A percentile compares a stretch with the other conserved stretches of the same genome.
phyloP scores from a whole-genome alignment of 768 basidiomycete species.

The Crepidotus variabilis region DNA sequence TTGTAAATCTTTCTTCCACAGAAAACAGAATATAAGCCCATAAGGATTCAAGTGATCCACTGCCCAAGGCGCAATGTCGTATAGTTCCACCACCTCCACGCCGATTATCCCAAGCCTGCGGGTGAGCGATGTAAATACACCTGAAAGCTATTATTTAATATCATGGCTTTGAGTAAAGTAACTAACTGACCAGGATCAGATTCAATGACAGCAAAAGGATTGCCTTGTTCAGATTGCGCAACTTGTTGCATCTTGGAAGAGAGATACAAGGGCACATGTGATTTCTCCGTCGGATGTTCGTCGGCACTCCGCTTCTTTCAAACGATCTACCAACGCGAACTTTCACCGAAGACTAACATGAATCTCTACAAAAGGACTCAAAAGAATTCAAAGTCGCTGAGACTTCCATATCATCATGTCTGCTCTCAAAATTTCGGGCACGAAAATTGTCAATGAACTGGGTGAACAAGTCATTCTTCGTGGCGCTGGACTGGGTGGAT shows the following conservation, averaged over 20 bases:
- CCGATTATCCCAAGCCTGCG: conserved; percentile 49
- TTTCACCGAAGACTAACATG: not conserved
- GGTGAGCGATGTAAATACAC: conserved; percentile 56
- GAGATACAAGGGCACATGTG: not conserved
- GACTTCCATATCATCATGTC: conserved; percentile 34
- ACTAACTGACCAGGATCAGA: conserved; percentile 41
- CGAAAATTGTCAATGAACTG: conserved; percentile 54
- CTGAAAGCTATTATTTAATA: conserved; percentile 21
- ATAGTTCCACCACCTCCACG: conserved; percentile 55
- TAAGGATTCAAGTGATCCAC: conserved; percentile 55
- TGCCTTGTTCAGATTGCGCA: not conserved
- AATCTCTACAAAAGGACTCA: not conserved
- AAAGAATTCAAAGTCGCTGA: not conserved
- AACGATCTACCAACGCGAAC: not conserved
- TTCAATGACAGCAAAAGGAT: conserved; percentile 58
- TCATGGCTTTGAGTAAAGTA: not conserved
- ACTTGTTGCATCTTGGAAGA: conserved; percentile 5
- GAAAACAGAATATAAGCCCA: conserved; percentile 62
- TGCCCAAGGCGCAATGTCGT: conserved; percentile 62
- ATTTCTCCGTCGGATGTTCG: conserved; percentile 10
- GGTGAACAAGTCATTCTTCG: conserved; percentile 57
- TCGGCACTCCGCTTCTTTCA: conserved; percentile 10
- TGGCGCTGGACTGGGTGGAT: conserved; percentile 79
- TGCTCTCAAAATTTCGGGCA: conserved; percentile 53
- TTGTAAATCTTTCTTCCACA: conserved; percentile 49